Evolutionary conservation across 768 basidiomycete species (phyloP), one percentile per base, ranked within the genome.

Genomic region (Leccinum variicolor): DNA sequence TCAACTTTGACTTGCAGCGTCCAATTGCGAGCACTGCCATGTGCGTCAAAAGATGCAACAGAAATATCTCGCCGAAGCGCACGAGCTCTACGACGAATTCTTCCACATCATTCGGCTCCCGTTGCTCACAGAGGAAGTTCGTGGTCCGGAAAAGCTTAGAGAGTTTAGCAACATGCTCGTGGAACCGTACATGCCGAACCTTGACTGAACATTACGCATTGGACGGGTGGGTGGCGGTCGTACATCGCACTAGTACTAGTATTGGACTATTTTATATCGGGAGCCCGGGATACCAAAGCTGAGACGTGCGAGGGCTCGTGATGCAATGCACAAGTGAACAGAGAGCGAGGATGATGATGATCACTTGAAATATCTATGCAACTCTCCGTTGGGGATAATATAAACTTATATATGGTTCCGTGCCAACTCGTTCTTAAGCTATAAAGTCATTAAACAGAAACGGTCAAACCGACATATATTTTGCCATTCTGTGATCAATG

Each of bases 1-100:
- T 47, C 19, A 13, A 50, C 28, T 23, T 25, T 11, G 0, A 25
- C 14, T 33, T 49, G 9, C 70, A 95, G 95, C 80, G 41, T 92
- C 94, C 31, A 90, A 90, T 68, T 99, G 97, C 74, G 92, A 95
- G 64, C 96, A 98, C 73, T 99, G 97, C 74, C 80, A 81, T 53
- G 94, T 98, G 19, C 85, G 97, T 58, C 87, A 92, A 74, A 90
- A 88, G 76, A 98, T 98, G 96, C 94, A 98, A 75, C 94, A 97
- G 75, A 98, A 97, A 74, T 99, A 99, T 73, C 84, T 99, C 21
- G 82, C 80, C 50, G 97, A 98, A 75, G 95, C 96, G 15, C 92
- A 97, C 74, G 96, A 98, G 69, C 86, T 98, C 50, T 97, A 97
- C 70, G 92, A 93, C 73, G 94, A 97, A 66, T 97, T 96, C 72